Evolutionary conservation across 2,329 filamentous ascomycete genomes (phyloP), one percentile per base, ranked within the genome.

Genomic region (Pseudopyrenochaeta lycopersici): DNA sequence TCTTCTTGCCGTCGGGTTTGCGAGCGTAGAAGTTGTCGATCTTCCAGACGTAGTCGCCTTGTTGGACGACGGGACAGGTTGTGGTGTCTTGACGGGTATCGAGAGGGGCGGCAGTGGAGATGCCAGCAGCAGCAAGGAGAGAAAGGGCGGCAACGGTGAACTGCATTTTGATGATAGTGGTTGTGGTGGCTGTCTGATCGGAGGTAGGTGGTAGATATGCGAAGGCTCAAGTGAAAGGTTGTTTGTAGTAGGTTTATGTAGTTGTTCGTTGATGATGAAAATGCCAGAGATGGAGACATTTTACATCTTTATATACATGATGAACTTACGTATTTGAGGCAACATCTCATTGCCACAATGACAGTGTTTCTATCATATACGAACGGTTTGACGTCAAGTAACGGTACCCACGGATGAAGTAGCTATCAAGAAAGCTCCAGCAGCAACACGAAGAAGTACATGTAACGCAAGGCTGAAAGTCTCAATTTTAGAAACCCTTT

Each of bases 31-130:
- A 62, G 17, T 57, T 38, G 36, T 50, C 54, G 33, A 67, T 49
- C 44, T 62, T 63, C 64, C 64, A 67, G 51, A 62, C 31, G 47
- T 64, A 61, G 47, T 63, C 58, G 23, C 64, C 63, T 9, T 17
- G 3, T 31, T 49, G 46, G 15, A 47, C 31, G 27, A 54, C 48
- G 7, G 52, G 49, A 46, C 51, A 56, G n/a, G 47, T 42, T 4
- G 29, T 48, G 4, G 36, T 42, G 18, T 46, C 45, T 21, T 45
- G 17, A 36, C 62, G 62, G 23, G 45, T 31, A 21, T 54, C 46
- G 17, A 65, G 43, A 29, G 60, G 60, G 17, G 54, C 52, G 9
- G 61, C 54, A 18, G 44, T 44, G 32, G 54, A 46, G 43, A 64
- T 41, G 48, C 52, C 52, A 7, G 56, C 44, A 7, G 56, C 56